A percentile compares a stretch with the other conserved stretches of the same genome.
Conservation (phyloP, 345 rosid genomes). For the Passiflora organensis region DNA sequence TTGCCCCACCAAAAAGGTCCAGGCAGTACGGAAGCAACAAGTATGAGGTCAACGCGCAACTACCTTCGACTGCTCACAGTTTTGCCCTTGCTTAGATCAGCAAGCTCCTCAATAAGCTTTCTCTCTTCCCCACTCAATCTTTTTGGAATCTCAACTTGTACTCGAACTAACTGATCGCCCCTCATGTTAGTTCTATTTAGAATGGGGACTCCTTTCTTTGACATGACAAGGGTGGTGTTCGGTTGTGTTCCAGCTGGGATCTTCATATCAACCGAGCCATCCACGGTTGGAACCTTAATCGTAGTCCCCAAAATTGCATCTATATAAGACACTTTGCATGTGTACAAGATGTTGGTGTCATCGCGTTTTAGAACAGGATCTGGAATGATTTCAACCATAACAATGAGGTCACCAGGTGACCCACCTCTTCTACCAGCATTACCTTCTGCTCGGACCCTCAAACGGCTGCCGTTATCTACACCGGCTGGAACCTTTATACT, state of each 20-base stretch:
- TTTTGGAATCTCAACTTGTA: constrained; percentile 96
- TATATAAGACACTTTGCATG: constrained; percentile 81
- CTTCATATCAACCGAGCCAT: constrained; percentile 88
- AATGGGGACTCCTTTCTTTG: constrained; percentile 88
- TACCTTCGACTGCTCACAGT: constrained; percentile 50
- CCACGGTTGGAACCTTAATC: constrained; percentile 85
- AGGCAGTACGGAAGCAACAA: background rate
- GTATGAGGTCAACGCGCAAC: background rate
- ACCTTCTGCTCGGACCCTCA: constrained; percentile 93
- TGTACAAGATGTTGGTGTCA: constrained; percentile 75
- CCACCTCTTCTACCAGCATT: constrained; percentile 93
- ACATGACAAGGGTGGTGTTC: constrained; percentile 86
- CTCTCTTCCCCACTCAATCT: constrained; percentile 80
- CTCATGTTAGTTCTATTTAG: constrained; percentile 83
- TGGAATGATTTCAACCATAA: constrained; percentile 71
- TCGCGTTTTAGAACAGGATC: constrained; percentile 84
- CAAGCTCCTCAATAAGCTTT: constrained; percentile 81
- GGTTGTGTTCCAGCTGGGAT: constrained; percentile 95
- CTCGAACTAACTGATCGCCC: constrained; percentile 95
- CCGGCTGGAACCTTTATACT: constrained; percentile 95
- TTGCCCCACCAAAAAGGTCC: too few species aligned
- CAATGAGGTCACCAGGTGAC: constrained; percentile 86
- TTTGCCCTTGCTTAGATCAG: constrained; percentile 82
- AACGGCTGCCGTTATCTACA: constrained; percentile 90
- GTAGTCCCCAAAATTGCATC: constrained; percentile 92